Conservation (phyloP, 257 asterid genomes). For the Solanum chaucha region DNA sequence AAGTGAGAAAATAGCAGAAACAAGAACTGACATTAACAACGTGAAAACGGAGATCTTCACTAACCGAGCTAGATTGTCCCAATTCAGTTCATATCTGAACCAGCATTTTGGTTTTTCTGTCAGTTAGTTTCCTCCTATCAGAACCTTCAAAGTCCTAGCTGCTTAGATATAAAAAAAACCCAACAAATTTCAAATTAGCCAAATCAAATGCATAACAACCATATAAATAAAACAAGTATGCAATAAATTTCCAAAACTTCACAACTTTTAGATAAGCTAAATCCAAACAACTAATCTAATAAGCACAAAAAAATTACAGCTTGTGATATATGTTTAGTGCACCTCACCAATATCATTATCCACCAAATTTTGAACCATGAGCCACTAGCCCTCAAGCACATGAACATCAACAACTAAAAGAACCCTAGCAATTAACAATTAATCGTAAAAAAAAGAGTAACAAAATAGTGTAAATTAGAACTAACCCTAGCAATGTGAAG, state of each 20-base stretch:
- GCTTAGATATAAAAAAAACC: neutral
- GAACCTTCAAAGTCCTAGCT: neutral
- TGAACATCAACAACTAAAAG: neutral
- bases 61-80: conserved; percentile 30
- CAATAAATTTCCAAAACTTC: neutral
- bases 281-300: neutral
- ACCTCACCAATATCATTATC: neutral
- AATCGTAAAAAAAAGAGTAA: neutral
- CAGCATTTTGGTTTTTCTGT: conserved; percentile 1
- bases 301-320: neutral
- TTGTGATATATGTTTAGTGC: neutral
- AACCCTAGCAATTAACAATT: conserved; percentile 1
- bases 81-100: conserved; percentile 4
- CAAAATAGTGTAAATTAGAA: conserved; percentile 19
- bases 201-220: neutral
- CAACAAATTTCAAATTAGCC: neutral
- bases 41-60: conserved; percentile 39
- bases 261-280: neutral
- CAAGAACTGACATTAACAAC: conserved; percentile 25
- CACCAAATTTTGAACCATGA: neutral
- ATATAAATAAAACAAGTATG: neutral
- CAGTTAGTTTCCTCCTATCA: neutral
- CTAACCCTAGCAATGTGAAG: conserved; percentile 28
- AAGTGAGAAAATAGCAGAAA: conserved; percentile 5
- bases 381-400: neutral